Evolutionary conservation across 2,329 filamentous ascomycete species (phyloP), one percentile per base, ranked within the genome.

Genomic region (Alternaria consortialis): DNA sequence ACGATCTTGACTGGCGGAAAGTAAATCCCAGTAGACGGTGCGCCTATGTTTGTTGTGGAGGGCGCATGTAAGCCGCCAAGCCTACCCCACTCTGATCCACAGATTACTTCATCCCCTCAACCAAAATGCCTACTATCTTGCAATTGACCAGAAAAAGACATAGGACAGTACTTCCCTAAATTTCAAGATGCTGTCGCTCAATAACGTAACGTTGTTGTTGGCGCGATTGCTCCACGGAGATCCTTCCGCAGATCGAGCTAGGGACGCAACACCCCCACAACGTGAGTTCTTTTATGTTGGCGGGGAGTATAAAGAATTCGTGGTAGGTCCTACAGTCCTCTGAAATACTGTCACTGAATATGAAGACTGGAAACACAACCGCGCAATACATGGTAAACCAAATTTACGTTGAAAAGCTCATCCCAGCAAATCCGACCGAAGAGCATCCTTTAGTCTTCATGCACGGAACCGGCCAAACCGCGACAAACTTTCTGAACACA

Each of bases 401-500:
- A 17, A 58, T 59, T 15, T 59, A 59, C 11, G 52, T 56, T 2
- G 57, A 78, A 17, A 75, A 75, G 44, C 63, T 75, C 25, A 67
- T 58, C 6, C 67, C 65, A 12, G 8, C 39, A 8, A 27, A 42
- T 11, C 23, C 53, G n/a, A 63, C 60, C 5, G 51, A 63, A 40
- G 7, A 53, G 17, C 31, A 56, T 31, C 69, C 74, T 8, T 66
- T 78, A 12, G 61, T 76, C n/a, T 73, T 77, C 48, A 69, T 76
- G n/a, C 60, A 67, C 12, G 74, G 72, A 8, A 61, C 61, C 8
- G 73, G 58, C 3, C 74, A 77, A 44, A 75, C 72, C 5, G 73
- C 68, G 9, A 73, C 72, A 5, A 77, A 74, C 34, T 78, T 70
- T n/a, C 67, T 79, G 13, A 80, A 80, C 37, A 86, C 83, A 17